A percentile compares a stretch with the other conserved stretches of the same genome.
phyloP scores from a whole-genome alignment of 2,329 filamentous ascomycete genomes.

The Penicillium hesseltinei region DNA sequence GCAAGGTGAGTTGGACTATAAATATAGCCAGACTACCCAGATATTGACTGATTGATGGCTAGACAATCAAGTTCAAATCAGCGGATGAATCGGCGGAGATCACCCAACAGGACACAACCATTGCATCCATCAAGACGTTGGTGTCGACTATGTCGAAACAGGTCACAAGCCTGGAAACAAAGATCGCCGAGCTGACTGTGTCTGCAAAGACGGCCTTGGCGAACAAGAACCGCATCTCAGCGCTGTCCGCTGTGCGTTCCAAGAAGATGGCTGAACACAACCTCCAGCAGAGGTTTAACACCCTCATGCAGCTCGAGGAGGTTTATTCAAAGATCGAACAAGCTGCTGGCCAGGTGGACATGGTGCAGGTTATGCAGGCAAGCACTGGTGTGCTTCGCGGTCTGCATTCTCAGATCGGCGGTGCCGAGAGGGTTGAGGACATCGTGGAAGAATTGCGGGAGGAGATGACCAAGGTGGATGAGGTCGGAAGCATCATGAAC shows the following conservation, averaged over 20 bases:
- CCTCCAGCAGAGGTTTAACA: slow-evolving; percentile 68
- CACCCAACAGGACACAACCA: slow-evolving; percentile 73
- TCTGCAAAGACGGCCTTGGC: slow-evolving; percentile 68
- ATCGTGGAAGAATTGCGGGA: slow-evolving; percentile 73
- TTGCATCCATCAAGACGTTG: slow-evolving; percentile 75
- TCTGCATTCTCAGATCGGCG: slow-evolving; percentile 75
- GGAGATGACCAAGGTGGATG: slow-evolving; percentile 78
- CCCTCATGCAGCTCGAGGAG: slow-evolving; percentile 77
- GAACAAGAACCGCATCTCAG: slow-evolving; percentile 70
- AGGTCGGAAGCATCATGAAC: slow-evolving; percentile 73
- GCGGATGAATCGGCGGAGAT: slow-evolving; percentile 55
- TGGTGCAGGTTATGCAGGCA: slow-evolving; percentile 78
- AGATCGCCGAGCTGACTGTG: slow-evolving; percentile 49
- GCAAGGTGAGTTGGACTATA: slow-evolving; percentile 37
- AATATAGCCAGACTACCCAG: background rate
- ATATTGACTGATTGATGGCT: slow-evolving; percentile 24
- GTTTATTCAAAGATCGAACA: slow-evolving; percentile 81
- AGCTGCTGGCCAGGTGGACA: slow-evolving; percentile 77
- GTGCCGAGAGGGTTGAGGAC: slow-evolving; percentile 70
- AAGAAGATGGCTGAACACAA: slow-evolving; percentile 79
- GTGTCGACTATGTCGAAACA: slow-evolving; percentile 65
- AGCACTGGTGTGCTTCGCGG: slow-evolving; percentile 69
- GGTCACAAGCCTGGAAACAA: slow-evolving; percentile 61
- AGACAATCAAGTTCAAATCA: slow-evolving; percentile 71
- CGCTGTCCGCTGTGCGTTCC: slow-evolving; percentile 73